Evolutionary conservation across 345 rosid species (phyloP), one percentile per base, ranked within the genome.

Genomic region (Excoecaria cochinchinensis): DNA sequence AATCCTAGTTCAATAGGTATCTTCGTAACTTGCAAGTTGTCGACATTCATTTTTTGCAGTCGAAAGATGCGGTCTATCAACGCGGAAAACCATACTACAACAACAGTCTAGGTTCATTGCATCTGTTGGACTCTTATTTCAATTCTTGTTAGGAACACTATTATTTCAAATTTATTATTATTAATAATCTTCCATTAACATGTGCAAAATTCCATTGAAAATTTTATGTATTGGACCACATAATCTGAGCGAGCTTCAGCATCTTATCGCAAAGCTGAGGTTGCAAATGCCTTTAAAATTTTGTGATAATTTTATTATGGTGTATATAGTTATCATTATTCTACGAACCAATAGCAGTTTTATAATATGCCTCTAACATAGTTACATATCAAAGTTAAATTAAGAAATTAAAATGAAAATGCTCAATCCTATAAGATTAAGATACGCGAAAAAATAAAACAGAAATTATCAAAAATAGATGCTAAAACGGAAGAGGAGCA

Each of bases 31-130:
- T 63, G 47, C 67, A 25, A 31, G 31, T 31, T 31, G 31, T 31
- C 31, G 31, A 15, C 66, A 42, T 42, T 31, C 8, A 4, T 42
- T 8, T 42, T 42, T 42, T 42, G 46, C 46, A 42, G 46, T 42
- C 7, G 46, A 44, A 44, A 44, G 8, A 10, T 44, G 48, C 48
- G 48, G 9, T 6, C 48, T 58, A 5, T 25, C 62, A 58, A 58
- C 62, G 11, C 62, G 62, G 62, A 22, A 21, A 58, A 21, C 31
- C 36, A 57, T 57, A 57, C 31, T 57, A 21, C 8, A 6, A 15
- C 17, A 12, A 4, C 39, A 31, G 69, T 64, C 69, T 44, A 66
- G 51, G 48, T 66, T 44, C 69, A 66, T 66, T 44, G 52, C 31
- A 66, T 44, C 69, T 17, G 1, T 59, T 55, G 8, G 48, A 44